A percentile compares a stretch with the other conserved stretches of the same genome.
phyloP scores from a whole-genome alignment of 352 stramenopile species.

The Phytophthora pistaciae region DNA sequence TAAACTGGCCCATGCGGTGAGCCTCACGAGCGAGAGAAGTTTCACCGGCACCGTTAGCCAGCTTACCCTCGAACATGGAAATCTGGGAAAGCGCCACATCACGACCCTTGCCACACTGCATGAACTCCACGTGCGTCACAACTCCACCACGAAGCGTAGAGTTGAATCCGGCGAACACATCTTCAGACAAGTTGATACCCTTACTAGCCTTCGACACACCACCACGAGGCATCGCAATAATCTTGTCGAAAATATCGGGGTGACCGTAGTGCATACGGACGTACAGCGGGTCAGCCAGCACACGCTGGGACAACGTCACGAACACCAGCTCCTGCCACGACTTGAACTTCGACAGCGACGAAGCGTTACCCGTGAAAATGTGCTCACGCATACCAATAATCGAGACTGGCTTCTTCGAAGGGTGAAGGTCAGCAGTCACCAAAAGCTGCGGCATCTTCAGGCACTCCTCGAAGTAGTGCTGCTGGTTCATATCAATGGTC shows the following conservation, averaged over 20 bases:
- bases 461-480: constrained; percentile 91
- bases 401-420: constrained; percentile 75
- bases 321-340: constrained; percentile 85
- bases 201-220: constrained; percentile 85
- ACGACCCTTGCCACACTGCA: constrained; percentile 85
- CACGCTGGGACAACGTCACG: constrained; percentile 81
- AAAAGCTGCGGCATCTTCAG: constrained; percentile 87
- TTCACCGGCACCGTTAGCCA: constrained; percentile 81
- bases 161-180: constrained; percentile 87
- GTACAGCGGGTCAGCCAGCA: constrained; percentile 78
- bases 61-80: constrained; percentile 85
- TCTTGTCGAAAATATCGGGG: constrained; percentile 84
- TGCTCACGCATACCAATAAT: constrained; percentile 90
- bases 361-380: constrained; percentile 85
- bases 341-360: constrained; percentile 84
- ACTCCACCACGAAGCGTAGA: constrained; percentile 70
- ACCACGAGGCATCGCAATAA: constrained; percentile 74
- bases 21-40: constrained; percentile 75
- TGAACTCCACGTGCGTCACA: constrained; percentile 81
- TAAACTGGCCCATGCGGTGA: constrained; percentile 83
- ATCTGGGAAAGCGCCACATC: constrained; percentile 85
- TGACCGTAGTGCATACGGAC: constrained; percentile 88
- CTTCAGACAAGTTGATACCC: constrained; percentile 85
- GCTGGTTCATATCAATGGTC: constrained; percentile 94
- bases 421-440: constrained; percentile 69